Evolutionary conservation across 176 grass and related monocot genomes (phyloP), one percentile per base, ranked within the genome.

Genomic region (Paspalum notatum): DNA sequence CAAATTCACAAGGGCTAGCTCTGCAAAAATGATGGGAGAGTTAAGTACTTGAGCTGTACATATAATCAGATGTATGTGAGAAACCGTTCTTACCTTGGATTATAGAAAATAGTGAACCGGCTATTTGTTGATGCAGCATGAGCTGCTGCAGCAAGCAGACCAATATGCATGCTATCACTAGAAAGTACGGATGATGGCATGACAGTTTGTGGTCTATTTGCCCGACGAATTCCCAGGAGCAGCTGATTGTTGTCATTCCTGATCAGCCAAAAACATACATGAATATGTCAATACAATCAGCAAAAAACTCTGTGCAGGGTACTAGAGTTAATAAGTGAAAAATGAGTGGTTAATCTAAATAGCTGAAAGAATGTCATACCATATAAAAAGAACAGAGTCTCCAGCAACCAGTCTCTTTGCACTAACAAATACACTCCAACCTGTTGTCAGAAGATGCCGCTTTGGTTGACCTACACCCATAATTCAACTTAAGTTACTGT

Each of bases 121-220:
- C 92, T 94, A 89, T 98, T 98, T 78, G 95, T 98, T 44, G 95
- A 87, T 85, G 95, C 92, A 62, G 95, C 95, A 89, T 98, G 95
- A 87, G 95, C 92, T 49, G 95, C 95, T 65, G 95, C 95, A 79
- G 95, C 95, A 3, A 98, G 95, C 63, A 98, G 85, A 51, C 95
- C 95, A 72, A 98, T 97, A 69, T 98, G 95, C 90, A 98, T 98
- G 84, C 95, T 98, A 84, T 98, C 95, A 87, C 95, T 98, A 81
- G 95, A 98, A 46, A 98, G 67, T 52, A 98, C 95, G 18, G 95
- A 94, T 63, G 95, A 98, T 87, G 95, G 95, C 95, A 98, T 91
- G 15, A 98, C 74, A 0, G 95, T 94, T 83, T 93, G 95, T 39
- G 81, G 88, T 76, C 95, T 87, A 80, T 87, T 94, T 87, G 92